These are phyloP conservation scores for Leishmania mexicana DNA, from an alignment of 208 protist species.

Conservation along the genomic window DNA sequence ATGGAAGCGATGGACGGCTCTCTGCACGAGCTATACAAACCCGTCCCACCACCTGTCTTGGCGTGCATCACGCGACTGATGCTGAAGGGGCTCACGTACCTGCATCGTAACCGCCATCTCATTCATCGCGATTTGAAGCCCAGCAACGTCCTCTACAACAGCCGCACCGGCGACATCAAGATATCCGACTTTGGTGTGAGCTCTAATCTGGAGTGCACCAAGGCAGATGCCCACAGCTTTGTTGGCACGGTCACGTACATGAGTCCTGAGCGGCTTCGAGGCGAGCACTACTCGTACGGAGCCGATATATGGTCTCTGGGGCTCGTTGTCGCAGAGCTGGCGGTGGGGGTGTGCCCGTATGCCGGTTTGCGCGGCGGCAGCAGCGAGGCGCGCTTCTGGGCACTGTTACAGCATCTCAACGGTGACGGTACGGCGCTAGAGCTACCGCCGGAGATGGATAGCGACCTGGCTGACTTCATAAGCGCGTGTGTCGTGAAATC, in stretches of 20 bases:
- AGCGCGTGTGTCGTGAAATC: slow-evolving; percentile 62
- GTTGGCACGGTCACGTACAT: slow-evolving; percentile 95
- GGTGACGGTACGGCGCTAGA: slow-evolving; percentile 56
- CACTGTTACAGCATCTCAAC: slow-evolving; percentile 81
- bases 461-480: slow-evolving; percentile 72
- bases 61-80: slow-evolving; percentile 78
- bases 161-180: slow-evolving; percentile 71
- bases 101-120: slow-evolving; percentile 87
- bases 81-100: slow-evolving; percentile 83
- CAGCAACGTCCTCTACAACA: slow-evolving; percentile 97
- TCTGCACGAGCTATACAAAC: slow-evolving; percentile 64
- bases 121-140: slow-evolving; percentile 98
- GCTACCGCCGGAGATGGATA: slow-evolving; percentile 58
- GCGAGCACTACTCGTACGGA: slow-evolving; percentile 88
- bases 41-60: slow-evolving; percentile 58
- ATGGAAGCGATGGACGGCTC: slow-evolving; percentile 93
- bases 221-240: slow-evolving; percentile 84
- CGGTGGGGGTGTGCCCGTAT: slow-evolving; percentile 86
- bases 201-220: slow-evolving; percentile 86
- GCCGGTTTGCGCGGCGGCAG: slow-evolving; percentile 46
- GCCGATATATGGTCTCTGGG: slow-evolving; percentile 95
- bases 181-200: slow-evolving; percentile 96
- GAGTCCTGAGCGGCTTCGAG: slow-evolving; percentile 92
- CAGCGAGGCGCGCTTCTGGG: slow-evolving; percentile 86
- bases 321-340: slow-evolving; percentile 90